These are phyloP conservation scores for Mimosa pudica DNA, from an alignment of 306 rosid species.

Conservation along the genomic window DNA sequence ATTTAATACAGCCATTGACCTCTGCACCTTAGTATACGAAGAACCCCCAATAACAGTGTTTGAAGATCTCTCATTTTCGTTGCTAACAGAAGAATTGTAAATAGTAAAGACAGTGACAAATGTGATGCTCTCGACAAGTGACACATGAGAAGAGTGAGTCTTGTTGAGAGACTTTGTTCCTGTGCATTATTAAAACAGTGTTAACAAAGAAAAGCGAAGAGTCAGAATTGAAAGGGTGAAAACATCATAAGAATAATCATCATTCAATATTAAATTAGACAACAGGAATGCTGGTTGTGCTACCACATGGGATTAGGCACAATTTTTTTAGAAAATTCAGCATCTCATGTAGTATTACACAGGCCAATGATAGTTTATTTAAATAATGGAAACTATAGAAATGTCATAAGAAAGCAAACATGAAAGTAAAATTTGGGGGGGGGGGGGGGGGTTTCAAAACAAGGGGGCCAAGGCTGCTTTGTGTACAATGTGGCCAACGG, in stretches of 20 bases:
- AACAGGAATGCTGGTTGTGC: neutral
- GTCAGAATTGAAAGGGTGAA: slow-evolving; percentile 7
- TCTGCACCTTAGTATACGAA: slow-evolving; percentile 65
- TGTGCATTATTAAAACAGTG: slow-evolving; percentile 31
- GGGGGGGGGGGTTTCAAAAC: no score
- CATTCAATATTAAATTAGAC: neutral
- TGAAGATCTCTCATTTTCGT: slow-evolving; percentile 48
- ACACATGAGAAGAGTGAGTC: slow-evolving; percentile 47
- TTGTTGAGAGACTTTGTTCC: slow-evolving; percentile 80
- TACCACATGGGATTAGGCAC: neutral
- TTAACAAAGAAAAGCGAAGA: neutral
- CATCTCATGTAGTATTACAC: neutral
- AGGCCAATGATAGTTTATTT: neutral
- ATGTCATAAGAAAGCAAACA: slow-evolving; percentile 9
- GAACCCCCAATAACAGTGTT: slow-evolving; percentile 63
- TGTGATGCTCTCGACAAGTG: slow-evolving; percentile 43
- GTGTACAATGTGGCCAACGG: neutral
- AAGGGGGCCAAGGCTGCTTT: neutral
- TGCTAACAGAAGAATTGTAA: slow-evolving; percentile 59
- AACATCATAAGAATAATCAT: slow-evolving; percentile 17
- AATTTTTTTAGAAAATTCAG: neutral
- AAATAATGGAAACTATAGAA: slow-evolving; percentile 13
- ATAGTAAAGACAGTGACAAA: slow-evolving; percentile 79
- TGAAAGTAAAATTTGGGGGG: neutral
- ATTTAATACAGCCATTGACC: slow-evolving; percentile 79